Conservation (phyloP, 495 filamentous ascomycete genomes). For the Lophium mytilinum region DNA sequence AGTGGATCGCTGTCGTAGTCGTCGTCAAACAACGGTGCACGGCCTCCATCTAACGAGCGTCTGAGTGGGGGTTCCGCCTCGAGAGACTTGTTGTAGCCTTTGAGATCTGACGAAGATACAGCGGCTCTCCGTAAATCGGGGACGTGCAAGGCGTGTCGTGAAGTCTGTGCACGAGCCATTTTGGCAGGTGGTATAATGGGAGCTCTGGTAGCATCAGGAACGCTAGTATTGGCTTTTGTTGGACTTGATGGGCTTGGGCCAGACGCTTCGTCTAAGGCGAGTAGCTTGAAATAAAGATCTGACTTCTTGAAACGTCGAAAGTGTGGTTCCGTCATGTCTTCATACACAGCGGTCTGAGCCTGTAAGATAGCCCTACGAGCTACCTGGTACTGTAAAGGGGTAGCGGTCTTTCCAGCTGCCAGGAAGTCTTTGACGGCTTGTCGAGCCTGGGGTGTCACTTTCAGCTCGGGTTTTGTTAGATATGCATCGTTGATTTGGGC, state of each 20-base stretch:
- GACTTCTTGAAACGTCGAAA: constrained; percentile 84
- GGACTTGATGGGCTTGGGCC: constrained; percentile 9
- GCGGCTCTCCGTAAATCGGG: constrained; percentile 51
- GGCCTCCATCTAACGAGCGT: constrained; percentile 52
- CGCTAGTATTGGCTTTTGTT: constrained; percentile 14
- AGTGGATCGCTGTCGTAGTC: constrained; percentile 58
- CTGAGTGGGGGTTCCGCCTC: constrained; percentile 39
- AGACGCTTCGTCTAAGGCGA: constrained; percentile 78
- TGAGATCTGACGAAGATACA: constrained; percentile 51
- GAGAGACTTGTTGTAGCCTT: constrained; percentile 30
- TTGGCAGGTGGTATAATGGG: constrained; percentile 19
- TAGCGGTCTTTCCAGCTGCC: constrained; percentile 63
- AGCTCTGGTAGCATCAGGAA: constrained; percentile 20
- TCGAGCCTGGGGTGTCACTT: constrained; percentile 60
- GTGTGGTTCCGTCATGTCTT: constrained; percentile 70
- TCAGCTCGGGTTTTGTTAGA: constrained; percentile 71
- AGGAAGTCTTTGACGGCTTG: constrained; percentile 68
- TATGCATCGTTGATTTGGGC: constrained; percentile 86
- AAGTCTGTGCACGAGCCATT: constrained; percentile 17
- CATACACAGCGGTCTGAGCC: constrained; percentile 73
- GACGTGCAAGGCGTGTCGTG: constrained; percentile 4
- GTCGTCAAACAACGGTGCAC: constrained; percentile 55
- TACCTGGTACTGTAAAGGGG: constrained; percentile 69
- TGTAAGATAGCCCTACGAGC: constrained; percentile 74
- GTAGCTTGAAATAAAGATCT: constrained; percentile 89